phyloP scores from a whole-genome alignment of 2,329 filamentous ascomycete species.

The Venturia pyrina region DNA sequence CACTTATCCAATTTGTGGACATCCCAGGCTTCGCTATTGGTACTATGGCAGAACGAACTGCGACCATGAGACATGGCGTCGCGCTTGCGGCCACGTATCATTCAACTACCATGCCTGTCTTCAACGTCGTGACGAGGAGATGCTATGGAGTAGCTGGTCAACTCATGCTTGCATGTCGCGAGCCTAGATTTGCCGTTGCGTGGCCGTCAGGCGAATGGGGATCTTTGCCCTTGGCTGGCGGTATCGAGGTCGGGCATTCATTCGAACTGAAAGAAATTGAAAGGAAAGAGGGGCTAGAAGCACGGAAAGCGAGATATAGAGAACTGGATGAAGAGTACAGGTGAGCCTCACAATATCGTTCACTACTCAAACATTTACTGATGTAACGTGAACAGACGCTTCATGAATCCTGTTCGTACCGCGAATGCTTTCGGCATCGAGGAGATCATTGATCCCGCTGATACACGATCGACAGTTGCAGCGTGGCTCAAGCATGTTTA shows the following conservation, averaged over 20 bases:
- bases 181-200: constrained; percentile 50
- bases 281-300: constrained; percentile 39
- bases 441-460: constrained; percentile 54
- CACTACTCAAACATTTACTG: background rate
- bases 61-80: constrained; percentile 56
- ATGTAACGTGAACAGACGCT: constrained; percentile 19
- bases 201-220: constrained; percentile 58
- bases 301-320: constrained; percentile 39
- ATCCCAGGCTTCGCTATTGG: constrained; percentile 53
- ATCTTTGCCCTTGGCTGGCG: constrained; percentile 51
- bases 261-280: constrained; percentile 48
- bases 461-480: constrained; percentile 45
- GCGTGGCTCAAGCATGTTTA: constrained; percentile 49
- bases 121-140: constrained; percentile 51
- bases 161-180: constrained; percentile 52
- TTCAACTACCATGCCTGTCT: constrained; percentile 52
- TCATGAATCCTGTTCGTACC: constrained; percentile 56
- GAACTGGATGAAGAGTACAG: constrained; percentile 51
- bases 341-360: background rate
- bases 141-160: constrained; percentile 56
- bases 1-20: constrained; percentile 54
- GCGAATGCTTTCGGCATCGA: constrained; percentile 55
- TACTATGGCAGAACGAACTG: constrained; percentile 50
- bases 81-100: constrained; percentile 52
- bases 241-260: constrained; percentile 54